Percentiles rank a stretch among this genome's conserved stretches.
Evolutionary conservation across 257 asterid species (phyloP).

Genomic region (Cruciata laevipes): DNA sequence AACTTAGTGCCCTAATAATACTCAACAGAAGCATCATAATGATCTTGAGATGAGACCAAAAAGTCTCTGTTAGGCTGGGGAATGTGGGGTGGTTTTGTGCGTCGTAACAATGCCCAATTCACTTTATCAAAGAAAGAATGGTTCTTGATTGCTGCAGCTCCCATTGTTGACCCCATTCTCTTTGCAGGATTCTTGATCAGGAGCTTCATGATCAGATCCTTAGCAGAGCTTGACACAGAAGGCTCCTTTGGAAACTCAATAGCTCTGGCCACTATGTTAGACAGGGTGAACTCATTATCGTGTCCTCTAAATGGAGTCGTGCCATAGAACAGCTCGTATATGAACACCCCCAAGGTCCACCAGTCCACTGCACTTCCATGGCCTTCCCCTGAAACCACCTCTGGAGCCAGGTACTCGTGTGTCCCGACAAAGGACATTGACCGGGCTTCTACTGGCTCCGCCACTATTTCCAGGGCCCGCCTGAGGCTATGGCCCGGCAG

Average conservation of each 20-base stretch:
- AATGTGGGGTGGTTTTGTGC: conserved; percentile 52
- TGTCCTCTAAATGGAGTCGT: conserved; percentile 58
- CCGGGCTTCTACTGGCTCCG: conserved; percentile 62
- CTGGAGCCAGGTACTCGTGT: conserved; percentile 70
- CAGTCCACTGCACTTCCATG: conserved; percentile 77
- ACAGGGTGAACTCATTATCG: conserved; percentile 48
- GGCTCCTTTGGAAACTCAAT: conserved; percentile 66
- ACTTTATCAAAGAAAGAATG: conserved; percentile 67
- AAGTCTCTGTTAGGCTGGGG: conserved; percentile 34
- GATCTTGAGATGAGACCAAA: conserved; percentile 26
- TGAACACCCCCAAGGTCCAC: conserved; percentile 67
- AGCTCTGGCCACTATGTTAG: conserved; percentile 56
- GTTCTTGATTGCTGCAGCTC: conserved; percentile 62
- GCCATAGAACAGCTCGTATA: conserved; percentile 55
- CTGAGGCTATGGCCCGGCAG: conserved; percentile 6
- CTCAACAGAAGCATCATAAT: conserved; percentile 34
- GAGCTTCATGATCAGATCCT: conserved; percentile 48
- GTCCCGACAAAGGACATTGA: conserved; percentile 77
- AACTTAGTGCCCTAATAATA: conserved; percentile 23
- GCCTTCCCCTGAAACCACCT: conserved; percentile 65
- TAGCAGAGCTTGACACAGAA: conserved; percentile 31
- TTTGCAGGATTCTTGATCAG: conserved; percentile 51
- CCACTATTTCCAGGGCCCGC: conserved; percentile 32
- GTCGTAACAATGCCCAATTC: conserved; percentile 74
- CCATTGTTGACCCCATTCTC: conserved; percentile 68